phyloP scores from a whole-genome alignment of 169 alveolate genomes.

The Ichthyophthirius multifiliis region DNA sequence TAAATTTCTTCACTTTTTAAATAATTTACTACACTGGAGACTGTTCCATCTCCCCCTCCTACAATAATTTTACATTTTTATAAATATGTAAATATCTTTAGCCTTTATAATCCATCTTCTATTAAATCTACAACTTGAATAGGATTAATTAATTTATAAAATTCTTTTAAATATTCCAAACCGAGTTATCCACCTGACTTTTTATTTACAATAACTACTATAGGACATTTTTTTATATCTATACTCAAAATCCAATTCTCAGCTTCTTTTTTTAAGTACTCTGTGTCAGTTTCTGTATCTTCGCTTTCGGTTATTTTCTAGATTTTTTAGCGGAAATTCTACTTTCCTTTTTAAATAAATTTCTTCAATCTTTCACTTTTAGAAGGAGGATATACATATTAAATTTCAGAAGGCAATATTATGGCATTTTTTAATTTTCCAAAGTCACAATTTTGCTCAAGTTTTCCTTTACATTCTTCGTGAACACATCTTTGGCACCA shows the following conservation, averaged over 20 bases:
- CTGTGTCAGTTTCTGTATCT: slow-evolving; percentile 17
- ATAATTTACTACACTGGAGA: slow-evolving; percentile 39
- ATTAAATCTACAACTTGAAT: slow-evolving; percentile 28
- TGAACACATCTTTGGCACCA: slow-evolving; percentile 39
- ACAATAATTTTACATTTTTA: slow-evolving; percentile 5
- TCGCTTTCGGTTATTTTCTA: neutral
- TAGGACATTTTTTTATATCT: neutral
- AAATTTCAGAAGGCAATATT: neutral
- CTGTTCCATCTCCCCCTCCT: slow-evolving; percentile 49
- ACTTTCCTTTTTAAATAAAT: neutral
- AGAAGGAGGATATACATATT: neutral
- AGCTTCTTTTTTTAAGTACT: neutral
- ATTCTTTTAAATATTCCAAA: slow-evolving; percentile 1
- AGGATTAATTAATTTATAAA: slow-evolving; percentile 31
- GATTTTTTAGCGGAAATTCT: neutral
- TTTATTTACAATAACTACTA: slow-evolving; percentile 27
- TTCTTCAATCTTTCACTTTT: too few relatives aligned
- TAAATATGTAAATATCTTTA: neutral
- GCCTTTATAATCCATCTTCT: slow-evolving; percentile 12
- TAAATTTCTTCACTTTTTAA: neutral
- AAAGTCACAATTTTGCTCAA: slow-evolving; percentile 11
- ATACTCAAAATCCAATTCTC: neutral
- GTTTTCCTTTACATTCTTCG: slow-evolving; percentile 15
- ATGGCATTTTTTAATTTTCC: slow-evolving; percentile 22
- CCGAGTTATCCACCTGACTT: slow-evolving; percentile 44